Conservation (phyloP, 352 stramenopile species). For the Phytophthora constricta region DNA sequence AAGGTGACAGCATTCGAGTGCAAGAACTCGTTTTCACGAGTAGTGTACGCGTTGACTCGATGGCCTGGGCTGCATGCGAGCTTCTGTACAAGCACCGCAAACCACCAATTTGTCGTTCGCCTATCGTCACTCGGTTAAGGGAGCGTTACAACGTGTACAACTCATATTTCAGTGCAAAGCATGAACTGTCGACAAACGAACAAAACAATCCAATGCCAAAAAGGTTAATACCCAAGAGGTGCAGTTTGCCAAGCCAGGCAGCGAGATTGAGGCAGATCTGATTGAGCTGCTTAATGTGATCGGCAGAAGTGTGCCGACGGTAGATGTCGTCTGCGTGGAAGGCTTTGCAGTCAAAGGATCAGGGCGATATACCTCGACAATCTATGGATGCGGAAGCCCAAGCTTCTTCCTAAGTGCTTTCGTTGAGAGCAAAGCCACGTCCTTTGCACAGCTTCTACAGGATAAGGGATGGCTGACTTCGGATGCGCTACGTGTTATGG, state of each 20-base stretch:
- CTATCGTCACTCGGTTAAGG: conserved; percentile 53
- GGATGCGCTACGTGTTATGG: conserved; percentile 34
- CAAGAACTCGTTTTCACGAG: conserved; percentile 52
- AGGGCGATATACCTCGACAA: conserved; percentile 27
- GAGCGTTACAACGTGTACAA: conserved; percentile 41
- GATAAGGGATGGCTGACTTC: conserved; percentile 41
- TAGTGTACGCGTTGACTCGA: conserved; percentile 52
- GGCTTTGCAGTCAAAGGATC: conserved; percentile 42
- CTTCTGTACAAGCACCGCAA: conserved; percentile 53
- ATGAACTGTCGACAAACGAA: conserved; percentile 5
- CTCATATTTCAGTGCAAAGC: not conserved
- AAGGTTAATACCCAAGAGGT: not conserved
- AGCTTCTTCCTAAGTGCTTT: conserved; percentile 46
- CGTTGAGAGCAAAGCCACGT: conserved; percentile 19
- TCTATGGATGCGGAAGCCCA: conserved; percentile 49
- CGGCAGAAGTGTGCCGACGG: conserved; percentile 56
- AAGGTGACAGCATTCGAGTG: conserved; percentile 18
- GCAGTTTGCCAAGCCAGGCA: conserved; percentile 32
- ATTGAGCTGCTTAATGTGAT: conserved; percentile 60
- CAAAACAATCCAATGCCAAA: not conserved
- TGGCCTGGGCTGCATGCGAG: conserved; percentile 60
- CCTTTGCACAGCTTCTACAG: conserved; percentile 25
- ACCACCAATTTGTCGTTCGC: conserved; percentile 56
- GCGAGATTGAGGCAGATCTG: conserved; percentile 47
- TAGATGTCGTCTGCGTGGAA: conserved; percentile 53